These are phyloP conservation scores for Intubia oerlemansii DNA, from an alignment of 2,329 filamentous ascomycete genomes.

Conservation along the genomic window DNA sequence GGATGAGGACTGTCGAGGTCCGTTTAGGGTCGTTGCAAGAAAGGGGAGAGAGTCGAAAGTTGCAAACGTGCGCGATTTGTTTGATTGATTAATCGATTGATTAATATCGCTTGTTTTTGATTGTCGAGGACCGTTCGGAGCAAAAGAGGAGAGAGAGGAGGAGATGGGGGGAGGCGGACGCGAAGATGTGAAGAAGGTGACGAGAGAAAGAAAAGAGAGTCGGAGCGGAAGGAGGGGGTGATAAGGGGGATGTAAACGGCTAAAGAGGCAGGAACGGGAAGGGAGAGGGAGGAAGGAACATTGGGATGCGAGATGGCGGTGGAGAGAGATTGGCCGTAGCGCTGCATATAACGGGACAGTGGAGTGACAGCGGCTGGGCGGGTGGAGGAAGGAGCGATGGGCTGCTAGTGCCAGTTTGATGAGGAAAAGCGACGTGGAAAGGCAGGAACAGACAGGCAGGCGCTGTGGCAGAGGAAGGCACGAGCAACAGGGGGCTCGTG, in stretches of 20 bases:
- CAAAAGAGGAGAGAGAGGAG: conserved; percentile 11
- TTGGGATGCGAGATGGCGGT: conserved; percentile 7
- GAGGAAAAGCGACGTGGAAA: background rate
- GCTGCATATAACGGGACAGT: too few species aligned
- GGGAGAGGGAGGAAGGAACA: conserved; percentile 7
- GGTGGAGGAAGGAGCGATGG: conserved; percentile 3
- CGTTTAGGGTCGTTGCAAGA: too few species aligned
- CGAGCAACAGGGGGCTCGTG: too few species aligned
- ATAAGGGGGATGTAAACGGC: conserved; percentile 7
- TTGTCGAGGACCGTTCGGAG: too few species aligned
- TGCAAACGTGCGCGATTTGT: too few species aligned
- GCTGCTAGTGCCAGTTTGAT: background rate
- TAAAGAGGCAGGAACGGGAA: conserved; percentile 10
- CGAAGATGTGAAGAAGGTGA: conserved; percentile 8
- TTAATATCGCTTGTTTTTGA: too few species aligned
- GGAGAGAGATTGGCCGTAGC: too few species aligned
- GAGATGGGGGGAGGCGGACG: too few species aligned
- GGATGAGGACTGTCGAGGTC: too few species aligned
- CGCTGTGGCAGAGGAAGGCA: too few species aligned
- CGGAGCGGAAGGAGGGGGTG: conserved; percentile 7
- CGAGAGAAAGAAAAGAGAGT: conserved; percentile 12
- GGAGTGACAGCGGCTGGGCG: conserved; percentile 2
- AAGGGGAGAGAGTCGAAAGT: conserved; percentile 3
- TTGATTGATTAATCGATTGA: too few species aligned
- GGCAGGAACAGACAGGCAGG: too few species aligned